Evolutionary conservation across 1,284 basidiomycete species (phyloP), one percentile per base, ranked within the genome.

Genomic region (Melampsora americana): DNA sequence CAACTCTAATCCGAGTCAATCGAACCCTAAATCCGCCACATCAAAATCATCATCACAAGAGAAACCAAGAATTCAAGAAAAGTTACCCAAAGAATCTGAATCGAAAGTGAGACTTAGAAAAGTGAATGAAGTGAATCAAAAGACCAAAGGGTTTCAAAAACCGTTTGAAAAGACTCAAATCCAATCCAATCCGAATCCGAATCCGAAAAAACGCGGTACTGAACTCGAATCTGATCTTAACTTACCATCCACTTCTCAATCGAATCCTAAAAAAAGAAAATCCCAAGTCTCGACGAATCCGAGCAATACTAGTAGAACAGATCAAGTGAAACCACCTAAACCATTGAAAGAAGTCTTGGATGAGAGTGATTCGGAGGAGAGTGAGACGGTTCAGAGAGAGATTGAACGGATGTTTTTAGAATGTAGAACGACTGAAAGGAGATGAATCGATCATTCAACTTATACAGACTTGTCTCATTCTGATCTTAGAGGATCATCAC

Each of bases 381-480:
- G 53, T 56, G 53, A 56, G n/a, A 56, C 53, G 3, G 53, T 56
- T 56, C 20, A 56, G 11, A 6, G 26, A 16, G 53, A 56, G 53
- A 56, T 56, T n/a, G 53, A 56, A 56, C 53, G 53, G 6, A 56
- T 56, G 53, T 56, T 56, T 56, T 56, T 56, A 28, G 53, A 56
- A 28, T 56, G 53, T 23, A n/a, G 53, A 56, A 4, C 39, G n/a
- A 16, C 26, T 28, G n/a, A 56, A 56, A n/a, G 9, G 7, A 9
- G 53, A 56, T 14, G 6, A 14, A 56, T 56, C 1, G 1, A 1
- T 23, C 14, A 2, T 9, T 56, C 46, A 20, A 11, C 46, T 11
- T 48, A 11, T 48, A 42, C 39, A 6, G 1, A 42, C 39, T 42
- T 42, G 11, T n/a, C n/a, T n/a, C n/a, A n/a, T n/a, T n/a, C n/a